phyloP scores from a whole-genome alignment of 768 basidiomycete species.

The Mycena metata region DNA sequence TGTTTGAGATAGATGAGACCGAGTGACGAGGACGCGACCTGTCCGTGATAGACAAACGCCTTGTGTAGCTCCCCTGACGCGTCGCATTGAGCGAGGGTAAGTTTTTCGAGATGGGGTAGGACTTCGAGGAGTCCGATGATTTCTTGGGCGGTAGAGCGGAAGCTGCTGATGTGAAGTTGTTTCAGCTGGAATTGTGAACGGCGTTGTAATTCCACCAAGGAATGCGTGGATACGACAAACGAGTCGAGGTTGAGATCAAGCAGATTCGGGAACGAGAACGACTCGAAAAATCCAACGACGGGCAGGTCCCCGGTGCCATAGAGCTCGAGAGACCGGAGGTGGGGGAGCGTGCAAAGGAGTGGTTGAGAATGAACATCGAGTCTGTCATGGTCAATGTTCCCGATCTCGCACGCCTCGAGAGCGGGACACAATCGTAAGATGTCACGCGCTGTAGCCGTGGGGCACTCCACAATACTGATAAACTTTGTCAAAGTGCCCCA shows the following conservation, averaged over 20 bases:
- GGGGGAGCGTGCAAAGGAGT: not conserved
- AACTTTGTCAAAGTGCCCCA: slow-evolving; percentile 8
- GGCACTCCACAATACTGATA: not conserved
- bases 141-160: not conserved
- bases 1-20: not conserved
- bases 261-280: slow-evolving; percentile 8
- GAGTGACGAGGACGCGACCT: not conserved
- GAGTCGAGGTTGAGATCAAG: not conserved
- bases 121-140: slow-evolving; percentile 5
- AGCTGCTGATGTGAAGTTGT: not conserved
- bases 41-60: slow-evolving; percentile 1
- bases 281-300: slow-evolving; percentile 9
- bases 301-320: not conserved
- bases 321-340: slow-evolving; percentile 3
- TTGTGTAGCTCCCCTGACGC: not conserved
- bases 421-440: not conserved
- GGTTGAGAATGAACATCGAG: slow-evolving; percentile 4
- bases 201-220: not conserved
- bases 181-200: not conserved
- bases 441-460: slow-evolving; percentile 1
- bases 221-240: not conserved
- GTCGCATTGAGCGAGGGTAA: not conserved
- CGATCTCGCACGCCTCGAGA: not conserved
- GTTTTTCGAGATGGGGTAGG: not conserved
- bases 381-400: not conserved